Conservation (phyloP, 2,329 filamentous ascomycete species). For the Colletotrichum viniferum region DNA sequence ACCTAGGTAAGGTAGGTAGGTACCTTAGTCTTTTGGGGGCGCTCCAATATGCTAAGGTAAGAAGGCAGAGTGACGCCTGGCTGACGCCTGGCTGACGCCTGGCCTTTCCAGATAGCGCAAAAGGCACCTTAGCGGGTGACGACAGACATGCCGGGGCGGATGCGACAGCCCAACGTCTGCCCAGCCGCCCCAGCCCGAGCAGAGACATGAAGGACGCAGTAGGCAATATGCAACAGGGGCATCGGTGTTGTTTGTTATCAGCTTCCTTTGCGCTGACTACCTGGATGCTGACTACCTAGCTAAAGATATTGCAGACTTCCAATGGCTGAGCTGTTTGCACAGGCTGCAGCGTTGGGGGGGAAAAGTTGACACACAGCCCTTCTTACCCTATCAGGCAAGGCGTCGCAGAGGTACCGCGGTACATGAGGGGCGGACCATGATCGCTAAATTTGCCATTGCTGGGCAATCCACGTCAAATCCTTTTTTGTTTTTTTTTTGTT, state of each 20-base stretch:
- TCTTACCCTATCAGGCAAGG: not conserved
- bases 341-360: not conserved
- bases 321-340: not conserved
- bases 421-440: not conserved
- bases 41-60: not conserved
- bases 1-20: no score
- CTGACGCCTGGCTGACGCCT: not conserved
- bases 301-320: not conserved
- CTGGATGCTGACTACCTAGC: not conserved
- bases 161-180: not conserved
- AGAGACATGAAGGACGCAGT: not conserved
- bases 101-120: not conserved
- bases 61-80: not conserved
- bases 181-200: not conserved
- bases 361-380: not conserved
- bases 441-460: conserved; percentile 7
- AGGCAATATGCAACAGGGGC: not conserved
- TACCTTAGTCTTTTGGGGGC: not conserved
- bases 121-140: not conserved
- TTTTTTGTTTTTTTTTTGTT: not conserved
- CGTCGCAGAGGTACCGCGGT: not conserved
- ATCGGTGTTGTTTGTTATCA: not conserved
- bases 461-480: not conserved
- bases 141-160: not conserved
- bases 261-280: not conserved